Evolutionary conservation across 2,329 filamentous ascomycete genomes (phyloP).

Genomic region (Beauveria bassiana): DNA sequence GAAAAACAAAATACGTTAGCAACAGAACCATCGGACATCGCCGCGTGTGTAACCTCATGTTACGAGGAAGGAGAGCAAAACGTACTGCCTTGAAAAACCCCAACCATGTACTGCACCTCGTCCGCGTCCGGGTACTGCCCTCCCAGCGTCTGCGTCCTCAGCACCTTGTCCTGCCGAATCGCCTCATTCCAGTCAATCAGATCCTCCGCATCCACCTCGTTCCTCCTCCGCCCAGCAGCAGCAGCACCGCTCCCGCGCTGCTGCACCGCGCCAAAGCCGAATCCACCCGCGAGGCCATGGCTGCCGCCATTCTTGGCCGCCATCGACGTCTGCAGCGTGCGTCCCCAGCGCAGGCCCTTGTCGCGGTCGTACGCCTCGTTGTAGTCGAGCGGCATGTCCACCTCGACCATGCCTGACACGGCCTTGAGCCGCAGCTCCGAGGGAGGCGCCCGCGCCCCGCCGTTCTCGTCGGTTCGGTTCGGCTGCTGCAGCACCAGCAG

Average conservation of each 20-base stretch:
- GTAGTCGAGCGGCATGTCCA: slow-evolving; percentile 80
- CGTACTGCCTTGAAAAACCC: slow-evolving; percentile 77
- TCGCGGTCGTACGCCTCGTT: slow-evolving; percentile 69
- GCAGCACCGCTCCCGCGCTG: slow-evolving; percentile 25
- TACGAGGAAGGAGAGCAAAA: slow-evolving; percentile 13
- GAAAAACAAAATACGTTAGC: neutral
- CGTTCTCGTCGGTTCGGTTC: slow-evolving; percentile 55
- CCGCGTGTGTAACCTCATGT: too few relatives aligned
- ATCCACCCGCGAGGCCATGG: slow-evolving; percentile 65
- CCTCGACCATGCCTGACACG: slow-evolving; percentile 73
- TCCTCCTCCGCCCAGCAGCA: slow-evolving; percentile 25
- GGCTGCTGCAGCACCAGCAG: slow-evolving; percentile 86
- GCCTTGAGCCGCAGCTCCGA: slow-evolving; percentile 76
- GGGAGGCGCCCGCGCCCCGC: slow-evolving; percentile 42
- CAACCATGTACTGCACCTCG: slow-evolving; percentile 81
- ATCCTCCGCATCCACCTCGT: slow-evolving; percentile 35
- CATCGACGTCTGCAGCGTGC: slow-evolving; percentile 57
- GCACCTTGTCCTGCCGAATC: slow-evolving; percentile 60
- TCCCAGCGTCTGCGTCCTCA: slow-evolving; percentile 76
- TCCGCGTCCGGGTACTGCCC: slow-evolving; percentile 67
- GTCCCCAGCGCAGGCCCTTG: slow-evolving; percentile 77
- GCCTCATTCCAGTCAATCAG: slow-evolving; percentile 57
- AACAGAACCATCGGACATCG: too few relatives aligned
- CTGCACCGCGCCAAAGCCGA: slow-evolving; percentile 51
- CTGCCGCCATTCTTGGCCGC: slow-evolving; percentile 55